Base-by-base conservation (phyloP, 2,329 filamentous ascomycete species). In the Fusarium pseudocircinatum region DNA sequence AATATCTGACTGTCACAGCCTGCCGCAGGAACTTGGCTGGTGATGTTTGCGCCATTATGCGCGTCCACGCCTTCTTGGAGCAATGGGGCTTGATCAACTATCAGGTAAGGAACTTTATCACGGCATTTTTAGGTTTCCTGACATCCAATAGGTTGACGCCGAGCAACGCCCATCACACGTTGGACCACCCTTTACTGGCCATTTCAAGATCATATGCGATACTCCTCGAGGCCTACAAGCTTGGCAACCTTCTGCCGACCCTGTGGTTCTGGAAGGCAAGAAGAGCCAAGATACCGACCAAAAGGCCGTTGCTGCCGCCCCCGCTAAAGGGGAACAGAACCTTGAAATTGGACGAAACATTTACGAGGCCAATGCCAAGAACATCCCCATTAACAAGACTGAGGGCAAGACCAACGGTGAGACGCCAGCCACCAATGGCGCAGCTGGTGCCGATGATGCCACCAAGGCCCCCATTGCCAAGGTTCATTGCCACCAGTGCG, bases 81-180 rank as follows among this genome's bases (percentile, higher is more conserved):
- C 96, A 98, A 82, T 99, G 96, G 96, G 96, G 96, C 13, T 86
- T 99, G 79, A 98, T 99, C 82, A 99, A 99, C 84, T 99, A 99
- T 81, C 96, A 99, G 87, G 96, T 97, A 67, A 53, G 60, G 9
- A 36, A 15, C 43, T n/a, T 36, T 42, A n/a, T 34, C 24, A 11
- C 8, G 26, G 20, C 20, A 30, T 39, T 46, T n/a, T n/a, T n/a
- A 8, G 13, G 44, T 30, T 52, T 72, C 70, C 77, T 83, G 78
- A 84, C 74, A 78, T 60, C 58, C 52, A 50, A 34, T 72, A 98
- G 96, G 96, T 99, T 79, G 96, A 99, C 83, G 94, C 96, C 36
- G 96, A 98, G 80, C 95, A 96, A 75, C 90, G 96, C 66, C 96
- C 96, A 15, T 98, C 96, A 4, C 96, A 95, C 81, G 96, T 98